Base-by-base conservation (phyloP, 2,329 filamentous ascomycete genomes). In the Capronia epimyces region DNA sequence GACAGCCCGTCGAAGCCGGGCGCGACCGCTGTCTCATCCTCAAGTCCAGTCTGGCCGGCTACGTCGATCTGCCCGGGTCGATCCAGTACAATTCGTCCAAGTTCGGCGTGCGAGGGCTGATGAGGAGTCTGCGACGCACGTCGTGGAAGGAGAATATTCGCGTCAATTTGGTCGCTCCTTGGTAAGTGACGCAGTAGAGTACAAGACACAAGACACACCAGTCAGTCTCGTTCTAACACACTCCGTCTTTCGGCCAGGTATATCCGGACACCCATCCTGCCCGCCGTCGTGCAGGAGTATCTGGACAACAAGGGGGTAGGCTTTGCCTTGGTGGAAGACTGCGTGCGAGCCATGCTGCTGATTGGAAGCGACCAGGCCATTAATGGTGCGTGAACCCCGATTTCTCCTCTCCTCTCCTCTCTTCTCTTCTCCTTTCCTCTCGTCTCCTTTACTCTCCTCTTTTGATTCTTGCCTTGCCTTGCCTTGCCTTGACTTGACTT, bases 81-180 rank as follows among this genome's bases (percentile, higher is more conserved):
- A 67, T 67, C 31, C 63, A 70, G 53, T 72, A 74, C 51, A 75
- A 70, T 12, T 65, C 65, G 32, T 74, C 67, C 5, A 75, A 74
- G 55, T 74, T 69, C 48, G 74, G 66, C 1, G 64, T 71, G 0
- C 62, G 72, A 4, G 74, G 72, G 0, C 65, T 76, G 44, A 73
- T 76, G 68, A 61, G 66, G 5, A 69, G 65, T 1, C 71, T 62
- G 1, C 60, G 73, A 1, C 63, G 66, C 2, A 70, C 64, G 5
- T 64, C 63, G 13, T 68, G 66, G 53, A 66, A 69, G 50, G 68
- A 75, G 46, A 64, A 65, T 5, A 73, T 76, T 31, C 65, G 75
- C 0, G 71, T 77, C 40, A 74, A 72, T 46, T 69, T 75, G 34
- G 70, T 75, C 1, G 71, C 71, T 0, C 72, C 72, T 7, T 74